These are phyloP conservation scores for Lentinula boryana DNA, from an alignment of 768 basidiomycete species.

Conservation along the genomic window DNA sequence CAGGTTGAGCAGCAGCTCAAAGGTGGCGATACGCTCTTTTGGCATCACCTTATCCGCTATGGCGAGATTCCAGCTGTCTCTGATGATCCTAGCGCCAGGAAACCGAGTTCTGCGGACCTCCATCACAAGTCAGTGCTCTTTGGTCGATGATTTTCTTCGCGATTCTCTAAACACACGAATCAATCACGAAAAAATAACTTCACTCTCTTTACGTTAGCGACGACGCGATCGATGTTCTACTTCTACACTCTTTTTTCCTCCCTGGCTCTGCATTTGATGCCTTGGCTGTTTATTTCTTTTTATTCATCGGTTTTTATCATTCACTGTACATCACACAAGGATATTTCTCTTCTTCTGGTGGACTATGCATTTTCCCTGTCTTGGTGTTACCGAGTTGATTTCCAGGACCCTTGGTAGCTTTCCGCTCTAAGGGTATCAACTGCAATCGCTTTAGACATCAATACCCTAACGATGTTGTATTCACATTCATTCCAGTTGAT, in stretches of 20 bases:
- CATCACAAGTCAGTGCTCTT: conserved; percentile 14
- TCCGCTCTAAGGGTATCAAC: no score
- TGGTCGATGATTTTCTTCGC: conserved; percentile 21
- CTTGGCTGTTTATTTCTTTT: conserved; percentile 8
- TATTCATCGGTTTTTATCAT: background rate
- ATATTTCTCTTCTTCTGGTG: background rate
- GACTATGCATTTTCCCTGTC: background rate
- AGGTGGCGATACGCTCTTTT: conserved; percentile 61
- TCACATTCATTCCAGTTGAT: background rate
- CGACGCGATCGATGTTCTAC: background rate
- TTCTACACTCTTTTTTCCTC: background rate
- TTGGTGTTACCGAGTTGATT: background rate
- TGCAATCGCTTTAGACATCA: no score
- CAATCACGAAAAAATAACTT: background rate
- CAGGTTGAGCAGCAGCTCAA: conserved; percentile 39
- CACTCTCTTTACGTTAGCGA: background rate
- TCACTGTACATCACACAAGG: background rate
- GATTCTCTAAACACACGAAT: background rate
- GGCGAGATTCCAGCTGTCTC: conserved; percentile 69
- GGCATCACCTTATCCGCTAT: conserved; percentile 67
- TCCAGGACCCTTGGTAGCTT: no score
- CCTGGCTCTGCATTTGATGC: background rate
- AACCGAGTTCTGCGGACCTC: background rate
- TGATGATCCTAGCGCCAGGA: conserved; percentile 55
- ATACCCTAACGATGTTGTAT: background rate